These are phyloP conservation scores for Schwanniomyces etchellsii DNA, from an alignment of 1,139 yeast species.

Conservation along the genomic window DNA sequence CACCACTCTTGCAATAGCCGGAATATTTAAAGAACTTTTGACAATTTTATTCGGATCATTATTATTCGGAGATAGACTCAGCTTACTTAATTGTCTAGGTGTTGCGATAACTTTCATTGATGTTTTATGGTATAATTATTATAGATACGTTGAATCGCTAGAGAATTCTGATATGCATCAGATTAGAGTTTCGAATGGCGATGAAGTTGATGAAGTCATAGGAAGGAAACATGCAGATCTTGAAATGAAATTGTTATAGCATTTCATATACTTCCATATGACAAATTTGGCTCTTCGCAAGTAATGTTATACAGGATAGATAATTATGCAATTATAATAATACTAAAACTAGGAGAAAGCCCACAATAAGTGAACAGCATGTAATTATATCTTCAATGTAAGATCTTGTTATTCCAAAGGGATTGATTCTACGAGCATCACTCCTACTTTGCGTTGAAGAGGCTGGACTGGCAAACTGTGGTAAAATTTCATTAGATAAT, in stretches of 20 bases:
- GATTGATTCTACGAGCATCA: not conserved
- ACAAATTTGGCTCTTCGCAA: not conserved
- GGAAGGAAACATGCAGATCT: not conserved
- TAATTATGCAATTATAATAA: conserved; percentile 1
- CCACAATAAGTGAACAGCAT: not conserved
- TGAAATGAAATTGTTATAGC: not conserved
- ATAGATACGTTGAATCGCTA: conserved; percentile 38
- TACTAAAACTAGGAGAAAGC: not conserved
- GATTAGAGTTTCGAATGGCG: conserved; percentile 6
- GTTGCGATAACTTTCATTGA: conserved; percentile 69
- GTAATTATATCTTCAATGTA: not conserved
- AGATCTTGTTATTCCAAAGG: not conserved
- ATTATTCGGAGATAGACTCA: conserved; percentile 69
- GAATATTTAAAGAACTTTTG: conserved; percentile 84
- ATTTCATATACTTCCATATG: not conserved
- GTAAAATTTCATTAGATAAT: not conserved
- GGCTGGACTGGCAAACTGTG: conserved; percentile 11
- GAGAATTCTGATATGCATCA: conserved; percentile 5
- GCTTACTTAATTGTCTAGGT: conserved; percentile 68
- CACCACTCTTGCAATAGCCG: conserved; percentile 82
- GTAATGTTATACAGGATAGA: not conserved
- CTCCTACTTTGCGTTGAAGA: conserved; percentile 4
- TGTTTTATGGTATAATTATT: conserved; percentile 75
- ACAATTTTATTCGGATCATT: conserved; percentile 70
- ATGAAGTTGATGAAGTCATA: conserved; percentile 2